phyloP scores from a whole-genome alignment of 2,329 filamentous ascomycete species.

The Trichoderma brevicompactum region DNA sequence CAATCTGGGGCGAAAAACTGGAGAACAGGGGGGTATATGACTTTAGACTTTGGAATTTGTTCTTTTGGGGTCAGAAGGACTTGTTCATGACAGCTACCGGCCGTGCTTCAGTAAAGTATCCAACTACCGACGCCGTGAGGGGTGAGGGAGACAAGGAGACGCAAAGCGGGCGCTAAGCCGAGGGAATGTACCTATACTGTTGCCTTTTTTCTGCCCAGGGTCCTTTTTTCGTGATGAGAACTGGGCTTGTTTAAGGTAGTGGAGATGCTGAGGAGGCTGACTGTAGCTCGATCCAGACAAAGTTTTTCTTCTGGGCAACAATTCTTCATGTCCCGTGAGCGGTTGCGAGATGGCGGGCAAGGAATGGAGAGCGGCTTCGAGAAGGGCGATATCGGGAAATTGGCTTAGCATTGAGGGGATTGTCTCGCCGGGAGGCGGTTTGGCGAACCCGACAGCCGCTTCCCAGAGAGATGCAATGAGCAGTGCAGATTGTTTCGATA shows the following conservation, averaged over 20 bases:
- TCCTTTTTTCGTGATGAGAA: background rate
- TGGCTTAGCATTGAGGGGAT: background rate
- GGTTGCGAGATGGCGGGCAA: conserved; percentile 1
- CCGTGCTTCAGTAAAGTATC: conserved; percentile 9
- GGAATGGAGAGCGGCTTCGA: background rate
- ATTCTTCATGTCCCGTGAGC: conserved; percentile 16
- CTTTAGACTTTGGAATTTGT: conserved; percentile 6
- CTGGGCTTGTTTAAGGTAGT: conserved; percentile 25
- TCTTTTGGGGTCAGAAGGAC: background rate
- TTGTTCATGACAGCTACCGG: background rate
- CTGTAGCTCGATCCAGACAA: background rate
- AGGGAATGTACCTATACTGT: conserved; percentile 2
- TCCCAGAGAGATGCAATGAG: background rate
- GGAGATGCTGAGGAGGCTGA: conserved; percentile 10
- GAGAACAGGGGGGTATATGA: conserved; percentile 13
- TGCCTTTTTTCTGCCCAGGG: background rate
- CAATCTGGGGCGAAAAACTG: conserved; percentile 27
- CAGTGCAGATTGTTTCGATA: background rate
- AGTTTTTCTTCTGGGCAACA: background rate
- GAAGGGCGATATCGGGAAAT: conserved; percentile 22
- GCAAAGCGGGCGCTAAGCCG: background rate
- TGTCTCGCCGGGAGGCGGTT: background rate
- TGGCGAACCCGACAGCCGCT: background rate
- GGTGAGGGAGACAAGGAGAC: background rate
- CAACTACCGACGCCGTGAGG: conserved; percentile 4